These are phyloP conservation scores for Saturnispora zaruensis DNA, from an alignment of 805 yeast species.

Conservation along the genomic window DNA sequence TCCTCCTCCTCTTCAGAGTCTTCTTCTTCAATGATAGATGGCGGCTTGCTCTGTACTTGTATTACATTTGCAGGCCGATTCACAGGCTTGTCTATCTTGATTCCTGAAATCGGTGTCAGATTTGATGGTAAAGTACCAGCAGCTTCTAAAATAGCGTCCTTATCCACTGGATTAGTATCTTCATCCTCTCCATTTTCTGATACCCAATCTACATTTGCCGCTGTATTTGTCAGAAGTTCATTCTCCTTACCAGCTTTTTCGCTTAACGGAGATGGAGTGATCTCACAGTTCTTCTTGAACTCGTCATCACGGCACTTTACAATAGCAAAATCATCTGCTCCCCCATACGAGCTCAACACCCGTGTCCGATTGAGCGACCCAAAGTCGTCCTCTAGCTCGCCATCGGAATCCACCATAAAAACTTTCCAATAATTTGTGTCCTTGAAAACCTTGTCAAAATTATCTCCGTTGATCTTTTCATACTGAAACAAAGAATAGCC, in stretches of 20 bases:
- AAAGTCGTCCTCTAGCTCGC: constrained; percentile 86
- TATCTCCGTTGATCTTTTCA: constrained; percentile 12
- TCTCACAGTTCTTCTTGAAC: constrained; percentile 36
- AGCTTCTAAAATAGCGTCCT: constrained; percentile 8
- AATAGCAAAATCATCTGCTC: constrained; percentile 70
- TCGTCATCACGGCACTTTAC: constrained; percentile 49
- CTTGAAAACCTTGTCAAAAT: constrained; percentile 14
- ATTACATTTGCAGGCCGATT: background rate
- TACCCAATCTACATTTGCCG: background rate
- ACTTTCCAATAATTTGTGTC: constrained; percentile 70
- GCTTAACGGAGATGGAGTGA: constrained; percentile 41
- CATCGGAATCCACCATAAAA: constrained; percentile 85
- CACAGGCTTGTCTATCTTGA: constrained; percentile 8
- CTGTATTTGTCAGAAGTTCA: background rate
- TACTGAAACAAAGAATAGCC: constrained; percentile 41
- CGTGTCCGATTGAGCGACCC: constrained; percentile 75
- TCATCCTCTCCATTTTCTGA: background rate
- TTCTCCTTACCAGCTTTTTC: background rate
- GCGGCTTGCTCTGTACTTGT: background rate
- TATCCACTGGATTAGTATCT: background rate
- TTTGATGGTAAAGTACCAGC: constrained; percentile 14
- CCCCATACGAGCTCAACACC: constrained; percentile 56
- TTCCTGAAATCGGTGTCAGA: constrained; percentile 20
- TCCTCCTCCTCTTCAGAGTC: constrained; percentile 16
- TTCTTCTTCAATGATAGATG: constrained; percentile 9